Evolutionary conservation across 352 stramenopile species (phyloP).

Genomic region (Globisporangium recalcitrans): DNA sequence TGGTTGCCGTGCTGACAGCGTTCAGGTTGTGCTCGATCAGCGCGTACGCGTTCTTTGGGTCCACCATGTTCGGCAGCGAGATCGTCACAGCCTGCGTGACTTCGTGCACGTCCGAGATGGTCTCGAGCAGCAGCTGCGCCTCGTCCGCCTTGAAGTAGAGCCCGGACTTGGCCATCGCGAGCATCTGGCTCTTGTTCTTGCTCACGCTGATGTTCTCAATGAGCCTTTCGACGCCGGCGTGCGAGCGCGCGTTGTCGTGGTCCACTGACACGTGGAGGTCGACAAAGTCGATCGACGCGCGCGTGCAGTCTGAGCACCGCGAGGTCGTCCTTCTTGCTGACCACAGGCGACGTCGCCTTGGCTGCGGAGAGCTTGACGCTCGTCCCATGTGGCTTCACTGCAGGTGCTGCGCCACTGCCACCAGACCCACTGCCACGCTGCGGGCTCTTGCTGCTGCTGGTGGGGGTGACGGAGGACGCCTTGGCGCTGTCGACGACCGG

Average conservation of each 20-base stretch:
- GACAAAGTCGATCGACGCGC: constrained; percentile 70
- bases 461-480: neutral
- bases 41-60: constrained; percentile 48
- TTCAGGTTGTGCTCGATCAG: constrained; percentile 68
- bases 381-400: neutral
- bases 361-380: neutral
- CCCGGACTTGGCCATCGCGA: constrained; percentile 72
- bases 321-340: neutral
- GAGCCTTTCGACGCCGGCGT: constrained; percentile 55
- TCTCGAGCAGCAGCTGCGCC: constrained; percentile 63
- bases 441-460: neutral
- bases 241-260: constrained; percentile 61
- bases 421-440: neutral
- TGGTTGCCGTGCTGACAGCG: constrained; percentile 57
- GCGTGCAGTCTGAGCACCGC: too few relatives aligned
- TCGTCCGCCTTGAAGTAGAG: constrained; percentile 63
- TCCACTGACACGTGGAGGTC: constrained; percentile 72
- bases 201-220: constrained; percentile 74
- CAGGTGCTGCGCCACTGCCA: too few relatives aligned
- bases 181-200: constrained; percentile 79
- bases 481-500: constrained; percentile 1
- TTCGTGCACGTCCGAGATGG: constrained; percentile 59
- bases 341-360: neutral
- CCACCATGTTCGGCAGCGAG: constrained; percentile 71
- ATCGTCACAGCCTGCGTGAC: constrained; percentile 54